Evolutionary conservation across 2,329 filamentous ascomycete species (phyloP).

Genomic region (Raffaelea arxii): DNA sequence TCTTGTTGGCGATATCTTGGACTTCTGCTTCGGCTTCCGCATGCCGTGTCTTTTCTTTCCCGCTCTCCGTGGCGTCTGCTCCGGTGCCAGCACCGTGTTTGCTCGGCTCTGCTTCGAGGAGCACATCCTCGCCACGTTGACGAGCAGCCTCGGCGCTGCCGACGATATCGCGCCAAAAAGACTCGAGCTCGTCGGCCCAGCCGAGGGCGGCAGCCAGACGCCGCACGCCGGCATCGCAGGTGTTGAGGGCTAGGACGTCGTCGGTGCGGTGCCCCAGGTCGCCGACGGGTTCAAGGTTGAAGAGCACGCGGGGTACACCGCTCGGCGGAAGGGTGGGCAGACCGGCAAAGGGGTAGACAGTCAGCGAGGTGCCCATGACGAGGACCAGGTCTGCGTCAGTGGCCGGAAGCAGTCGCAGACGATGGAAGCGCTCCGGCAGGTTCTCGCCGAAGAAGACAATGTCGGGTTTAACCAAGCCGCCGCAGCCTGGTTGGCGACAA

Average conservation of each 20-base stretch:
- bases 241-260: slow-evolving; percentile 74
- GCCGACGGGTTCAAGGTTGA: slow-evolving; percentile 81
- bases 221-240: slow-evolving; percentile 75
- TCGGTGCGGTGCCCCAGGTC: slow-evolving; percentile 66
- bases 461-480: slow-evolving; percentile 80
- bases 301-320: slow-evolving; percentile 64
- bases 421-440: slow-evolving; percentile 53
- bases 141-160: slow-evolving; percentile 48
- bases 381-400: slow-evolving; percentile 26
- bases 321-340: slow-evolving; percentile 57
- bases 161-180: slow-evolving; percentile 59
- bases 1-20: slow-evolving; percentile 9
- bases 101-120: slow-evolving; percentile 27
- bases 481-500: slow-evolving; percentile 51
- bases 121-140: slow-evolving; percentile 28
- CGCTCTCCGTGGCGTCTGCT: neutral
- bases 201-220: slow-evolving; percentile 71
- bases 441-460: slow-evolving; percentile 84
- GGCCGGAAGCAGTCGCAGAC: slow-evolving; percentile 40
- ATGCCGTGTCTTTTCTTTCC: slow-evolving; percentile 1
- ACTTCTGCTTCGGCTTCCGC: slow-evolving; percentile 9
- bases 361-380: slow-evolving; percentile 16
- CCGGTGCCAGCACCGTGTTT: slow-evolving; percentile 5
- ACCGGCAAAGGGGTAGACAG: slow-evolving; percentile 68
- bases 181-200: slow-evolving; percentile 77